phyloP scores from a whole-genome alignment of 345 rosid genomes.

The Hevea brasiliensis region DNA sequence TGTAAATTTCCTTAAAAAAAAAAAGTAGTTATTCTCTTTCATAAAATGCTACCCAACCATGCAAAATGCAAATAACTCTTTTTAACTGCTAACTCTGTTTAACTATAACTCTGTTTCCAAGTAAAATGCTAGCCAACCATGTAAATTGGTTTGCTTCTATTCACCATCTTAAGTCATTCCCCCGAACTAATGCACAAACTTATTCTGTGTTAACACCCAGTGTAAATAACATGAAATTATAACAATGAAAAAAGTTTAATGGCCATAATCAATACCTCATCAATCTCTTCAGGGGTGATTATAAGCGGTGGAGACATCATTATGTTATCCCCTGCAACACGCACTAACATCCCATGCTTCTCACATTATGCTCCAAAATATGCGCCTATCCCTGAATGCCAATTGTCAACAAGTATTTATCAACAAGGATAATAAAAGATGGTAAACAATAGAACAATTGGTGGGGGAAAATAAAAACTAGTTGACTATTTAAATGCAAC shows the following conservation, averaged over 20 bases:
- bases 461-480: background rate
- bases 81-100: too few species aligned
- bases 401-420: background rate
- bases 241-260: background rate
- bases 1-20: too few species aligned
- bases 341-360: constrained; percentile 81
- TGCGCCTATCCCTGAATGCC: constrained; percentile 66
- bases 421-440: background rate
- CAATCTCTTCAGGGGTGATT: constrained; percentile 68
- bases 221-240: too few species aligned
- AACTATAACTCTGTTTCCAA: background rate
- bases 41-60: too few species aligned
- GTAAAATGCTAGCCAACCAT: background rate
- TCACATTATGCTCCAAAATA: constrained; percentile 86
- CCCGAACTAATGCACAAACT: background rate
- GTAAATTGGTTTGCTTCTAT: background rate
- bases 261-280: constrained; percentile 50
- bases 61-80: too few species aligned
- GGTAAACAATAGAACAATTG: background rate
- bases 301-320: constrained; percentile 92
- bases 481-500: background rate
- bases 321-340: constrained; percentile 83
- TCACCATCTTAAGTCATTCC: background rate
- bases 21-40: too few species aligned
- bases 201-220: background rate